phyloP scores from a whole-genome alignment of 1,139 yeast species.

The Suhomyces ambrosiae region DNA sequence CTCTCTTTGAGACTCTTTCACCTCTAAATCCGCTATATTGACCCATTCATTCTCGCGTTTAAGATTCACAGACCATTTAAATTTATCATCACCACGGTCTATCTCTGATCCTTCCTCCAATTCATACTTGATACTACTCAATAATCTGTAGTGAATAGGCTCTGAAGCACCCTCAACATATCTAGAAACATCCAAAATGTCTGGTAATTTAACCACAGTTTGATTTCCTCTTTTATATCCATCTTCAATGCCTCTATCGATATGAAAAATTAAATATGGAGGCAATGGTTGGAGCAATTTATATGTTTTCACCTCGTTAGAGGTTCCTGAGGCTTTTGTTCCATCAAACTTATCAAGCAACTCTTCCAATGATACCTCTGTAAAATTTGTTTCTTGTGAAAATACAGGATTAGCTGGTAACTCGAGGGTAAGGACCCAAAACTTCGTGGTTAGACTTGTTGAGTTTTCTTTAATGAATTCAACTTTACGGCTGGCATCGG shows the following conservation, averaged over 20 bases:
- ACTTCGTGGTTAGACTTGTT: conserved; percentile 41
- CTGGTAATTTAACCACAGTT: conserved; percentile 65
- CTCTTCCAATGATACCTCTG: conserved; percentile 52
- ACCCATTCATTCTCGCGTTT: conserved; percentile 51
- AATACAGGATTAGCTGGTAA: conserved; percentile 62
- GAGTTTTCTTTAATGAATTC: conserved; percentile 25
- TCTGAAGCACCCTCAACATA: conserved; percentile 22
- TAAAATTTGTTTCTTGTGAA: conserved; percentile 41
- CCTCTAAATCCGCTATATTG: conserved; percentile 54
- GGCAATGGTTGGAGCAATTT: conserved; percentile 49
- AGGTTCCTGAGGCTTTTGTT: conserved; percentile 19
- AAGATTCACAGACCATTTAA: conserved; percentile 57
- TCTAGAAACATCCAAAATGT: conserved; percentile 43
- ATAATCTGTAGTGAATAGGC: conserved; percentile 42
- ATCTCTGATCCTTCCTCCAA: conserved; percentile 22
- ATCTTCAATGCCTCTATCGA: conserved; percentile 49
- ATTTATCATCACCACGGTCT: conserved; percentile 29
- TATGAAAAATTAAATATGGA: conserved; percentile 53
- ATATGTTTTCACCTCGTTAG: conserved; percentile 36
- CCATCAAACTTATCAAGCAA: conserved; percentile 52
- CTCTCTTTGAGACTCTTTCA: conserved; percentile 54
- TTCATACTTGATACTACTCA: conserved; percentile 56
- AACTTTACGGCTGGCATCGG: conserved; percentile 23
- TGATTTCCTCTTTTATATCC: conserved; percentile 48
- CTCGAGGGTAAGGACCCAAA: conserved; percentile 60